Base-by-base conservation (phyloP, 140 eudicot species). In the Senecio squalidus region DNA sequence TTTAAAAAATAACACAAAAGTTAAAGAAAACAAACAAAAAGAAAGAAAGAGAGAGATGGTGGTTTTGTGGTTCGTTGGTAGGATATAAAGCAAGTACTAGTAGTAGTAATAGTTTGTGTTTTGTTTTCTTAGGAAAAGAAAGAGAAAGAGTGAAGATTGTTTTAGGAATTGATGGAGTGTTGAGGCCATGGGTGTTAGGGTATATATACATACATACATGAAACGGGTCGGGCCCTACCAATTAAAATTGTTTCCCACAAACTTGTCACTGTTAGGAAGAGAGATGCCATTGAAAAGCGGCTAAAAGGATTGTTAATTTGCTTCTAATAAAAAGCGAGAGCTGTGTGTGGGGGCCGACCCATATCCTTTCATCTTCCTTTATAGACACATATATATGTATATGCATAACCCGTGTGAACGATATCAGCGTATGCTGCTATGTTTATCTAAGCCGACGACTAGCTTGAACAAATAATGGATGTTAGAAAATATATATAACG, bases 281-380 rank as follows among this genome's bases (percentile, higher is more conserved):
- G 62, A 69, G 55, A 69, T 69, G 75, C 69, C 63, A 50, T 50
- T 7, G 46, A 53, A 70, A 62, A 62, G 70, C 65, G 70, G 69
- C 76, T 69, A 13, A 33, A 55, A 43, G 15, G 13, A 47, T 63
- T 22, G 10, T 45, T 59, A 51, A 51, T 52, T 70, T 45, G 51
- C 30, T 59, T 50, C 28, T n/a, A 40, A 41, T 29, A n/a, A 15
- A 52, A 31, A 26, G 30, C 25, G 52, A 22, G 9, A 45, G 27
- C 54, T 53, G 48, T 41, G 8, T 60, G 74, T 59, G 60, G 74
- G 74, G 64, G 69, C 70, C 70, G 41, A 70, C 64, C 64, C 62
- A 61, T 53, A 70, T 61, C 70, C 63, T 60, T 49, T 50, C 57
- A 28, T 60, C 63, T n/a, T 67, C 62, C 51, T 53, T 67, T 70